Percentiles rank a stretch among this genome's conserved stretches.
These are phyloP conservation scores for Cochliopodium minus DNA, from an alignment of 208 protist genomes.

Conservation along the genomic window DNA sequence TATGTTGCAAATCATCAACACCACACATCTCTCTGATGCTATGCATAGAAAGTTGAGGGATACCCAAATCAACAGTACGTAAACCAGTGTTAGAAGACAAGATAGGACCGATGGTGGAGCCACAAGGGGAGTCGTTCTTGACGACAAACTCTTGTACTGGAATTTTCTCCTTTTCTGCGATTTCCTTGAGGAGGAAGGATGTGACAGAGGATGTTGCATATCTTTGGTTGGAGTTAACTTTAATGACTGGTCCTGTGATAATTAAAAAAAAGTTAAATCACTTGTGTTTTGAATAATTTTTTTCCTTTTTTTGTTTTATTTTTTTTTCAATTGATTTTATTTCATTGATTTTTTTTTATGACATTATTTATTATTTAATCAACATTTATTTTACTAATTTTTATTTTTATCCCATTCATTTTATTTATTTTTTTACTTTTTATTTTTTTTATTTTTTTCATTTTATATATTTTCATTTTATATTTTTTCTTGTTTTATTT, in stretches of 20 bases:
- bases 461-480: no score
- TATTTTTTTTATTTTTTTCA: no score
- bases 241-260: constrained; percentile 75
- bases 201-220: constrained; percentile 76
- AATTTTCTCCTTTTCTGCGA: constrained; percentile 45
- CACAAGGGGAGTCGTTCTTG: constrained; percentile 83
- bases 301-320: no score
- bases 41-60: constrained; percentile 86
- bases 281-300: no score
- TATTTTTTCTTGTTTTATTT: no score
- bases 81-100: constrained; percentile 65
- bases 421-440: no score
- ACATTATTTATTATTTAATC: not conserved
- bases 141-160: constrained; percentile 29
- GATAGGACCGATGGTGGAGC: constrained; percentile 87
- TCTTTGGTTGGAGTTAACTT: constrained; percentile 81
- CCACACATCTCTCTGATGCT: constrained; percentile 83
- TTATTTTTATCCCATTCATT: not conserved
- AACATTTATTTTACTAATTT: not conserved
- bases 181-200: constrained; percentile 49
- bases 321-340: not conserved
- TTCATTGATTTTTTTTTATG: not conserved
- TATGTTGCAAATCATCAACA: constrained; percentile 55
- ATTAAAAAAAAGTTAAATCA: no score
- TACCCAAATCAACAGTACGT: constrained; percentile 83